Percentiles rank a stretch among this genome's conserved stretches.
Conservation (phyloP, 2,329 filamentous ascomycete genomes). For the Bipolaris gigantea region DNA sequence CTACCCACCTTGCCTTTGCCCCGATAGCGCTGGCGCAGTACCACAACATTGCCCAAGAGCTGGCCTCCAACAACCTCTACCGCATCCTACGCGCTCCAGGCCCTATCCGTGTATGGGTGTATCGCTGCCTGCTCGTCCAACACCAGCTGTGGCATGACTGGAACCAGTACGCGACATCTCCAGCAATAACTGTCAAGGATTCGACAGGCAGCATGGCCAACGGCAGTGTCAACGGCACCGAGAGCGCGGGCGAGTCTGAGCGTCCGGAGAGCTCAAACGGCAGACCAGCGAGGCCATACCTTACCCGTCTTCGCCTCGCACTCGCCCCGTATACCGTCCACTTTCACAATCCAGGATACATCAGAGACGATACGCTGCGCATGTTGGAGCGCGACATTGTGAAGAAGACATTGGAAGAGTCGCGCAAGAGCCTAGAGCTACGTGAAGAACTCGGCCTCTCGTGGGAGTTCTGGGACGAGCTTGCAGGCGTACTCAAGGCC, state of each 20-base stretch:
- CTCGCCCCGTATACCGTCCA: constrained; percentile 58
- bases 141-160: constrained; percentile 26
- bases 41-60: constrained; percentile 24
- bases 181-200: constrained; percentile 7
- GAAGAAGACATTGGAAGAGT: constrained; percentile 63
- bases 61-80: constrained; percentile 30
- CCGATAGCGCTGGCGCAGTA: constrained; percentile 30
- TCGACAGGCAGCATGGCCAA: constrained; percentile 5
- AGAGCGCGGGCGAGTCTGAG: constrained; percentile 15
- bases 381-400: constrained; percentile 58
- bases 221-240: constrained; percentile 14
- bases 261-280: constrained; percentile 19
- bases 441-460: constrained; percentile 61
- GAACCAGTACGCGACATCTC: constrained; percentile 12
- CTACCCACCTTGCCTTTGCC: constrained; percentile 22
- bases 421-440: constrained; percentile 58
- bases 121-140: constrained; percentile 28
- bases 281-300: constrained; percentile 37
- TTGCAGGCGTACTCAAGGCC: constrained; percentile 59
- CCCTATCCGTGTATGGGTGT: constrained; percentile 33
- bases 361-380: constrained; percentile 61
- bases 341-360: constrained; percentile 62
- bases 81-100: constrained; percentile 32
- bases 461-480: constrained; percentile 61
- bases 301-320: constrained; percentile 50